Base-by-base conservation (phyloP, 345 rosid species). In the Eucalyptus decipiens region DNA sequence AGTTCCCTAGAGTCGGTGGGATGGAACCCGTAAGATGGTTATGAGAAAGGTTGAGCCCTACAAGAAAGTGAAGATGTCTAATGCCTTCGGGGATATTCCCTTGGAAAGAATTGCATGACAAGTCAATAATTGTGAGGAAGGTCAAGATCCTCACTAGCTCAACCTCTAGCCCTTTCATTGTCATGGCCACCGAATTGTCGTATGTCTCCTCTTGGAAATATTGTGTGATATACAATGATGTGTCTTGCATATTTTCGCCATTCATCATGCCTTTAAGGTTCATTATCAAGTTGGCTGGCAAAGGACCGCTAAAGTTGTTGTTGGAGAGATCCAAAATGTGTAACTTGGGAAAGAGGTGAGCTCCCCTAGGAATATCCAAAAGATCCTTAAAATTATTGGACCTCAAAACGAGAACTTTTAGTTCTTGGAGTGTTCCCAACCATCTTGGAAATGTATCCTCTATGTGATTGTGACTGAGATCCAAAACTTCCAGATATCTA, bases 151-250 rank as follows among this genome's bases (percentile, higher is more conserved):
- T 72, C 8, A 34, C 13, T 10, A 72, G 24, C 81, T 34, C 43
- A 9, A 5, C 0, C 81, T 72, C 43, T 34, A 2, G 13, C 80
- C 81, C 81, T 72, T 72, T 72, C 43, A 72, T 34, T 4, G 0
- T 34, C 26, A 34, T 2, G 2, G 14, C 11, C 26, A 34, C 5
- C 0, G 43, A 62, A 30, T 62, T 62, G 0, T 62, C 19, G 4
- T 62, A 62, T 13, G 32, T 28, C 17, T 1, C 2, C 16, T 0
- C 0, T 17, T 0, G 0, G 1, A n/a, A 9, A n/a, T 0, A 8
- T 16, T 0, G 23, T 17, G 42, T 67, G 23, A 34, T 72, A 19
- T 72, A 72, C 6, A 72, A 10, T 34, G 81, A 18, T 2, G 3
- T 5, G 7, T 72, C 14, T 19, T 19, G 8, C 43, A 11, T 2